These are phyloP conservation scores for Coemansia sp. DNA, from an alignment of 192 early-diverging fungal species.

Conservation along the genomic window DNA sequence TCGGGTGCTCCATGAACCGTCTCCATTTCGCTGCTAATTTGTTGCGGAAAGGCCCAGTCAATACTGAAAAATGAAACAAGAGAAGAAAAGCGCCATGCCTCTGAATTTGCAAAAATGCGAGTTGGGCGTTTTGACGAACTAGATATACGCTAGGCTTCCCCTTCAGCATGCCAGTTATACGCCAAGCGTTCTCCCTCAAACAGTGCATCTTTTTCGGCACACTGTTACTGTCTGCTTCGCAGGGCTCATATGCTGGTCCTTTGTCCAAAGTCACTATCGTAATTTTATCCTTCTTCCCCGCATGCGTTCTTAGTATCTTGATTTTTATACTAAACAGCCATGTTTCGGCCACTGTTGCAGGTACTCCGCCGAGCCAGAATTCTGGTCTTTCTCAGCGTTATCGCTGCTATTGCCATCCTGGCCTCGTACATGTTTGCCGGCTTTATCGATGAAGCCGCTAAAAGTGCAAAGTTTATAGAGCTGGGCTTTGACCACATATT, in stretches of 20 bases:
- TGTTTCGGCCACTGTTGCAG: constrained; percentile 19
- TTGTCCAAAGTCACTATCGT: too few species aligned
- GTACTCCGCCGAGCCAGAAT: constrained; percentile 13
- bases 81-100: not conserved
- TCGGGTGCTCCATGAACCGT: constrained; percentile 17
- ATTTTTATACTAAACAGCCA: not conserved
- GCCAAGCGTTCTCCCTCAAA: too few species aligned
- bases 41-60: too few species aligned
- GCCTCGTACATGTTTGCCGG: constrained; percentile 39
- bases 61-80: not conserved
- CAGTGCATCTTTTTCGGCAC: too few species aligned
- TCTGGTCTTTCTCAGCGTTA: constrained; percentile 16
- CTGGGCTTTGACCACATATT: constrained; percentile 35
- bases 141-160: too few species aligned
- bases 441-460: constrained; percentile 21
- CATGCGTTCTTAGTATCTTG: too few species aligned
- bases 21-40: constrained; percentile 11
- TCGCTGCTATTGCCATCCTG: not conserved
- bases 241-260: too few species aligned
- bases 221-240: too few species aligned
- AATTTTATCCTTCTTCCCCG: too few species aligned
- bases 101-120: too few species aligned
- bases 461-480: constrained; percentile 15
- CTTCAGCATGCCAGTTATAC: too few species aligned
- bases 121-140: too few species aligned